Evolutionary conservation across 2,329 filamentous ascomycete species (phyloP).

Genomic region (Didymella pinodella): DNA sequence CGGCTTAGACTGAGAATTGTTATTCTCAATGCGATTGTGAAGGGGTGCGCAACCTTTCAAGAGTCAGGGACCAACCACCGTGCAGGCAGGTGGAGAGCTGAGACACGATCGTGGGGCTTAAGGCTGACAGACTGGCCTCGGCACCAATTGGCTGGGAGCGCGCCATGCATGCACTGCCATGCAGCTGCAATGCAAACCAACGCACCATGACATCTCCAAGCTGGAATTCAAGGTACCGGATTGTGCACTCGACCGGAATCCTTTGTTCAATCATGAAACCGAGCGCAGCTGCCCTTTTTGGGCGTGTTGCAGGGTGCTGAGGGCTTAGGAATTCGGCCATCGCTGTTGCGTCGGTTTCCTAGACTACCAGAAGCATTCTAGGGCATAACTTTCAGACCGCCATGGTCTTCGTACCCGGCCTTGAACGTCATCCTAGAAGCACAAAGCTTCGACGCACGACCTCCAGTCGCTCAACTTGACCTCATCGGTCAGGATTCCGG

Average conservation of each 20-base stretch:
- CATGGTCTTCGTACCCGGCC: slow-evolving; percentile 23
- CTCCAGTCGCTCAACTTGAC: slow-evolving; percentile 28
- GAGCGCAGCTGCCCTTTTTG: slow-evolving; percentile 19
- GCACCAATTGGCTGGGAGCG: slow-evolving; percentile 30
- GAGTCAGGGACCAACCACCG: slow-evolving; percentile 41
- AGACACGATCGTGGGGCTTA: slow-evolving; percentile 42
- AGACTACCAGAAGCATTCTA: slow-evolving; percentile 32
- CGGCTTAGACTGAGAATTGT: slow-evolving; percentile 4
- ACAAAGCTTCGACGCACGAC: slow-evolving; percentile 40
- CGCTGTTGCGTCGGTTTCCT: slow-evolving; percentile 32
- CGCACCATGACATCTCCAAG: slow-evolving; percentile 45
- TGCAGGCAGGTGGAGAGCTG: slow-evolving; percentile 30
- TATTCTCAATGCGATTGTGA: slow-evolving; percentile 14
- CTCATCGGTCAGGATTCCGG: slow-evolving; percentile 26
- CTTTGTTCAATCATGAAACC: slow-evolving; percentile 25
- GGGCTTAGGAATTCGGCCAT: slow-evolving; percentile 10
- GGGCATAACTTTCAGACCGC: slow-evolving; percentile 25
- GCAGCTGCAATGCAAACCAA: slow-evolving; percentile 24
- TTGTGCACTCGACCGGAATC: slow-evolving; percentile 5
- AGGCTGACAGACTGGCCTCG: slow-evolving; percentile 30
- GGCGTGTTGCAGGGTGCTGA: slow-evolving; percentile 1
- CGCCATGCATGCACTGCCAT: slow-evolving; percentile 19
- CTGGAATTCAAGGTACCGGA: slow-evolving; percentile 43
- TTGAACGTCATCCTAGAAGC: slow-evolving; percentile 40
- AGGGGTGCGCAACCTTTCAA: slow-evolving; percentile 28